Evolutionary conservation across 2,329 filamentous ascomycete species (phyloP).

Genomic region (Colletotrichum ledebouriae): DNA sequence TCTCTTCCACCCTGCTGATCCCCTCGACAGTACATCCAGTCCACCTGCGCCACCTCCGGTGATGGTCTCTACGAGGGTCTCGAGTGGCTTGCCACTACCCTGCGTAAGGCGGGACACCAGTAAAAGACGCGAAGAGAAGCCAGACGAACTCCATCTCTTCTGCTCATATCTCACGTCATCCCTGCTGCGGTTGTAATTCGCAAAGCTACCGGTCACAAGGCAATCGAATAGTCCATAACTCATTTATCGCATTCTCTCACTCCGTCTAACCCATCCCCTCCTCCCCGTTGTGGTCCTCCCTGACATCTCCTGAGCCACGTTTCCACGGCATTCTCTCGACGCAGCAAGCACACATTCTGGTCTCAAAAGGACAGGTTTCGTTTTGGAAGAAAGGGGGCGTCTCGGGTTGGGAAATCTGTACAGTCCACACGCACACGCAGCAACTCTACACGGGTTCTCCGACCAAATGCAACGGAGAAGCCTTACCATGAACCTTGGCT

Average conservation of each 20-base stretch:
- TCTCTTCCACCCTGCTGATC: slow-evolving; percentile 31
- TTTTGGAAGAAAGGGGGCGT: slow-evolving; percentile 50
- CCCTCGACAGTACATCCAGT: slow-evolving; percentile 91
- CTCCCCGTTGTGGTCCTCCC: slow-evolving; percentile 42
- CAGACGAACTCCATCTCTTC: slow-evolving; percentile 50
- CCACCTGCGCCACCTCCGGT: slow-evolving; percentile 97
- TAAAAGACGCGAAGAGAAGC: slow-evolving; percentile 59
- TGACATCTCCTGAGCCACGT: slow-evolving; percentile 43
- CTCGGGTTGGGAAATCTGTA: slow-evolving; percentile 52
- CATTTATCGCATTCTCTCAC: slow-evolving; percentile 47
- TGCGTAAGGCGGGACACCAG: slow-evolving; percentile 80
- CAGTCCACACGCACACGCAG: slow-evolving; percentile 45
- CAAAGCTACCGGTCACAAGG: slow-evolving; percentile 66
- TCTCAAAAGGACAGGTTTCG: slow-evolving; percentile 49
- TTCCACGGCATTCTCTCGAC: slow-evolving; percentile 41
- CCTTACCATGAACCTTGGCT: slow-evolving; percentile 40
- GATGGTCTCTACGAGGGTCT: slow-evolving; percentile 99
- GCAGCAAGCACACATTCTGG: slow-evolving; percentile 42
- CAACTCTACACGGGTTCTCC: slow-evolving; percentile 41
- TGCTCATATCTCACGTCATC: slow-evolving; percentile 58
- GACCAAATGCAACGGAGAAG: slow-evolving; percentile 38
- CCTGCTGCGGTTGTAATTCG: slow-evolving; percentile 71
- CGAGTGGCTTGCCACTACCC: slow-evolving; percentile 88
- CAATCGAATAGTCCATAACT: slow-evolving; percentile 69
- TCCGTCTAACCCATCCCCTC: slow-evolving; percentile 37